Evolutionary conservation across 2,329 filamentous ascomycete species (phyloP).

Genomic region (Paraconiothyrium sp.): DNA sequence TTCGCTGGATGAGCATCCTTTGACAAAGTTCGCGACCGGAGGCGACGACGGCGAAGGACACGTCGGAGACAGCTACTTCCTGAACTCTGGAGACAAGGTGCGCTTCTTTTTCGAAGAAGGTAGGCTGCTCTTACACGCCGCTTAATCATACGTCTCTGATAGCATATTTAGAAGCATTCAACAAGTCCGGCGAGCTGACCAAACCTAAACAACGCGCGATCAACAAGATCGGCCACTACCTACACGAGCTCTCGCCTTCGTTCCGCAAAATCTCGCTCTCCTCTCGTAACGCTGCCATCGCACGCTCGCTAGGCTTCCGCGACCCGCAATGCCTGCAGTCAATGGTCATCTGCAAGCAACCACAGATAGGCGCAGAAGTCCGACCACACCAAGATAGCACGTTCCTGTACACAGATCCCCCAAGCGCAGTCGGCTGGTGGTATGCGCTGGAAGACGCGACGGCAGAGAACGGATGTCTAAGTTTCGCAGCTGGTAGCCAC

Average conservation of each 20-base stretch:
- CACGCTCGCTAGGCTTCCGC: conserved; percentile 73
- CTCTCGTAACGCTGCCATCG: conserved; percentile 69
- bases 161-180: conserved; percentile 73
- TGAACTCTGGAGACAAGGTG: conserved; percentile 87
- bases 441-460: conserved; percentile 95
- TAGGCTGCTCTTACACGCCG: conserved; percentile 28
- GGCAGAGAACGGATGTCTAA: conserved; percentile 84
- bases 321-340: conserved; percentile 86
- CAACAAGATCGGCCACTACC: conserved; percentile 70
- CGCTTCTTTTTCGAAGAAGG: conserved; percentile 96
- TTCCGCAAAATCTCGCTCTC: conserved; percentile 65
- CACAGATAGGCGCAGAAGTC: conserved; percentile 91
- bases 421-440: conserved; percentile 94
- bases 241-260: conserved; percentile 57
- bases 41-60: conserved; percentile 73
- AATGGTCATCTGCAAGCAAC: conserved; percentile 99
- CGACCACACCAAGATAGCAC: conserved; percentile 92
- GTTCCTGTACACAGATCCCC: conserved; percentile 89
- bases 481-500: conserved; percentile 86
- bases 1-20: conserved; percentile 82
- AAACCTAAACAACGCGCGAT: conserved; percentile 87
- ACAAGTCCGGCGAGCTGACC: conserved; percentile 67
- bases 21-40: conserved; percentile 93
- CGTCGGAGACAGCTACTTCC: conserved; percentile 94
- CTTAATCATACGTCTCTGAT: not conserved